A percentile compares a stretch with the other conserved stretches of the same genome.
Conservation (phyloP, 176 grass and related monocot genomes). For the Cenchrus purpureus region DNA sequence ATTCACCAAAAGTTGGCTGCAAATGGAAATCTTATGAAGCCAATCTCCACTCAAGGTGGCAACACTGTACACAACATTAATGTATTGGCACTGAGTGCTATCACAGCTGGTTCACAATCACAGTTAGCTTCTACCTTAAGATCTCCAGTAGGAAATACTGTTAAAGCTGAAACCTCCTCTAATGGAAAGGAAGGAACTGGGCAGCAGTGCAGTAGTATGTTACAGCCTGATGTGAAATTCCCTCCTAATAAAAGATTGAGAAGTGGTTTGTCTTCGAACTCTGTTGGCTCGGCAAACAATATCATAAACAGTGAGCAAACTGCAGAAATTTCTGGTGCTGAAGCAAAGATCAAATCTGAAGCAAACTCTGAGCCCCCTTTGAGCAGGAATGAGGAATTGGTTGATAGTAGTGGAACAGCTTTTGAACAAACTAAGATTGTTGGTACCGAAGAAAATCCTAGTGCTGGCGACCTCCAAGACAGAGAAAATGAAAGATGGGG, state of each 20-base stretch:
- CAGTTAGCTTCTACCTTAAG: constrained; percentile 29
- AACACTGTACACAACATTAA: constrained; percentile 38
- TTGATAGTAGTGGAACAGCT: constrained; percentile 23
- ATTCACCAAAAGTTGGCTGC: constrained; percentile 58
- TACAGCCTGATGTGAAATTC: constrained; percentile 10
- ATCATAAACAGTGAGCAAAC: constrained; percentile 26
- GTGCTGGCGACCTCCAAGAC: background rate
- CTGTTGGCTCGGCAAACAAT: constrained; percentile 35
- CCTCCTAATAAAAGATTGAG: constrained; percentile 32
- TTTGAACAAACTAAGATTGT: constrained; percentile 25
- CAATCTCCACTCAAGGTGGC: constrained; percentile 39
- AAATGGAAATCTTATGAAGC: constrained; percentile 57
- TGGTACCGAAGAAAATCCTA: constrained; percentile 39
- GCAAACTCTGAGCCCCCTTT: constrained; percentile 21
- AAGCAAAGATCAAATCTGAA: constrained; percentile 39
- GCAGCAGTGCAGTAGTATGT: constrained; percentile 32
- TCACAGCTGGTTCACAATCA: constrained; percentile 40
- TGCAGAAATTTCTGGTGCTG: constrained; percentile 33
- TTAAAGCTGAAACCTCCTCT: constrained; percentile 33
- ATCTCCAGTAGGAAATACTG: constrained; percentile 35
- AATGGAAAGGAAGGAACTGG: constrained; percentile 41
- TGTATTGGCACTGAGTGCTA: constrained; percentile 43
- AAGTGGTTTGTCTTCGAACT: constrained; percentile 32
- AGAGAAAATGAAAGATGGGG: constrained; percentile 25
- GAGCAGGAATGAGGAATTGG: constrained; percentile 37